These are phyloP conservation scores for Phytopythium helicoides DNA, from an alignment of 352 stramenopile species.

Conservation along the genomic window DNA sequence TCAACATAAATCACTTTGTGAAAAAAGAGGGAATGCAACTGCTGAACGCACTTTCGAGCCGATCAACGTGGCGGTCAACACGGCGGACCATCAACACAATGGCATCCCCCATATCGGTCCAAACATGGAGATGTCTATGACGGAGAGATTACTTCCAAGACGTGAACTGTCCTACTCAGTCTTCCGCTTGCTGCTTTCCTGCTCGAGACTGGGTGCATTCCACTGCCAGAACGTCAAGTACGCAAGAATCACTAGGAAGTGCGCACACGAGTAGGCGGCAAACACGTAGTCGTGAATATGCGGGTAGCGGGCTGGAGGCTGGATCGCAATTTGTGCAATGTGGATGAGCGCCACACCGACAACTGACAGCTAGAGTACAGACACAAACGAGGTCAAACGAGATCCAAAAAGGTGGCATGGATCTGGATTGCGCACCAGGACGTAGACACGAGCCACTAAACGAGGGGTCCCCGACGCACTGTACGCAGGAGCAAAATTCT, in stretches of 20 bases:
- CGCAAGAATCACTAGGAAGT: constrained; percentile 63
- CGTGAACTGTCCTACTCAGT: constrained; percentile 40
- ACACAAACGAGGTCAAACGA: constrained; percentile 9
- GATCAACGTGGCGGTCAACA: too few relatives aligned
- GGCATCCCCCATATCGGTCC: too few relatives aligned
- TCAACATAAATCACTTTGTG: too few relatives aligned
- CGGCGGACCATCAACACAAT: too few relatives aligned
- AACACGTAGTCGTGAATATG: constrained; percentile 88
- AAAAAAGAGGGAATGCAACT: too few relatives aligned
- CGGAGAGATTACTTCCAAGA: too few relatives aligned
- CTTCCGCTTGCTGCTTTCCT: constrained; percentile 35
- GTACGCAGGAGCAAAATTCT: constrained; percentile 32
- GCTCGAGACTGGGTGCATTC: constrained; percentile 26
- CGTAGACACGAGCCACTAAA: constrained; percentile 31
- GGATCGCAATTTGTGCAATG: constrained; percentile 38
- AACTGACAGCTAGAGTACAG: constrained; percentile 51
- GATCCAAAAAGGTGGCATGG: neutral
- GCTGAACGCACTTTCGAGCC: too few relatives aligned
- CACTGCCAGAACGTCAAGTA: constrained; percentile 89
- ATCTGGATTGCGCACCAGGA: constrained; percentile 33
- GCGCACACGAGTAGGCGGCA: constrained; percentile 70
- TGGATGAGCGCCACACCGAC: constrained; percentile 55
- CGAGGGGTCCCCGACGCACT: constrained; percentile 32
- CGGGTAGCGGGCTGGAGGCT: constrained; percentile 55
- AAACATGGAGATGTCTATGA: too few relatives aligned